Evolutionary conservation across 176 grass and related monocot genomes (phyloP).

Genomic region (Ensete ventricosum): DNA sequence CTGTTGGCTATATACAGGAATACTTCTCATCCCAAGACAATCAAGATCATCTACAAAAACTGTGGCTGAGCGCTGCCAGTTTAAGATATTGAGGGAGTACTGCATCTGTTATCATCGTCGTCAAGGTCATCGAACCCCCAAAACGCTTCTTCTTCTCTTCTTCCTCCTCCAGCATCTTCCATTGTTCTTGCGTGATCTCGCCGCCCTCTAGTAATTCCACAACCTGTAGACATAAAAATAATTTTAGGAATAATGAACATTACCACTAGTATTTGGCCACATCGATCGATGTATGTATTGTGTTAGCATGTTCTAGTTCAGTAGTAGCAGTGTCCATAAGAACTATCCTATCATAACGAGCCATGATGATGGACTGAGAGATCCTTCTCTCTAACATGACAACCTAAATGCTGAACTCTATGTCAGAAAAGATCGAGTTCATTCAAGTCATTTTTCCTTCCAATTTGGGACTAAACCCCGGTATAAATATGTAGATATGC

Average conservation of each 20-base stretch:
- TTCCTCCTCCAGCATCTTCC: constrained; percentile 12
- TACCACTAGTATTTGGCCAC: not conserved
- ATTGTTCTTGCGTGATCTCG: constrained; percentile 8
- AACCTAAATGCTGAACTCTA: no score
- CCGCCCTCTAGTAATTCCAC: constrained; percentile 1
- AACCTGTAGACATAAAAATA: constrained; percentile 6
- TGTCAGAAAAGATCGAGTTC: no score
- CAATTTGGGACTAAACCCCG: no score
- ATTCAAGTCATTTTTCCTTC: no score
- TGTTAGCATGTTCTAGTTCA: not conserved
- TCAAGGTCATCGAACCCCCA: constrained; percentile 16
- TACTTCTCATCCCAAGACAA: no score
- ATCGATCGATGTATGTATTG: not conserved
- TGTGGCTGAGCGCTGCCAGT: not conserved
- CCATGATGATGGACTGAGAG: no score
- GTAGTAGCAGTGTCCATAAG: no score
- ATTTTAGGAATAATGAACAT: not conserved
- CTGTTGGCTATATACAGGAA: not conserved
- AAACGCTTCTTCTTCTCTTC: constrained; percentile 10
- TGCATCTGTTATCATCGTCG: not conserved
- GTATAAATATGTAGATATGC: no score
- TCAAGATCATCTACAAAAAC: not conserved
- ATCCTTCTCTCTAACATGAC: no score
- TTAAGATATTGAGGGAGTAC: constrained; percentile 6
- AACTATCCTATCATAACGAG: no score